These are phyloP conservation scores for Clarireedia paspali DNA, from an alignment of 2,329 filamentous ascomycete genomes.

Conservation along the genomic window DNA sequence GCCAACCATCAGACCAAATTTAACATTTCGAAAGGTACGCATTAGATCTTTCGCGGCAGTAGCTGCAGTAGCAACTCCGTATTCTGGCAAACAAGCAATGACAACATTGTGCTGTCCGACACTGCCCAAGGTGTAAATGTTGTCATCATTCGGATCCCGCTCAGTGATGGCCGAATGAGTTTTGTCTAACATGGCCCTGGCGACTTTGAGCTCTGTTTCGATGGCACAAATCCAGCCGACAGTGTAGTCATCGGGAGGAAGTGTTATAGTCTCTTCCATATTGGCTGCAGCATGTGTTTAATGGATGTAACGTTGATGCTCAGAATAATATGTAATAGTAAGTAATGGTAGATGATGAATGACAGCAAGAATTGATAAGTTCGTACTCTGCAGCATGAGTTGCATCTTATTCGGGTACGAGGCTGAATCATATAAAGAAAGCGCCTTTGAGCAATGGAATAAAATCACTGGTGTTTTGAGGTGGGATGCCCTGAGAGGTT, in stretches of 20 bases:
- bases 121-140: slow-evolving; percentile 14
- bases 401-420: too few species aligned
- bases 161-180: background rate
- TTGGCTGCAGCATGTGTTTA: background rate
- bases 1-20: slow-evolving; percentile 37
- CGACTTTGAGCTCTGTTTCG: background rate
- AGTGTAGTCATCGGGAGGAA: slow-evolving; percentile 1
- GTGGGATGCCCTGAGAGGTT: too few species aligned
- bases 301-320: too few species aligned
- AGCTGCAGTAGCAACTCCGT: slow-evolving; percentile 24
- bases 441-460: too few species aligned
- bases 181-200: slow-evolving; percentile 27
- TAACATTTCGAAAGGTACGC: slow-evolving; percentile 29
- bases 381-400: too few species aligned
- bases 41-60: slow-evolving; percentile 28
- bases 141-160: slow-evolving; percentile 3
- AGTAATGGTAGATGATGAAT: too few species aligned
- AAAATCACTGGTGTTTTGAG: too few species aligned
- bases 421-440: too few species aligned
- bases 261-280: background rate
- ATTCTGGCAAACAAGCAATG: slow-evolving; percentile 15
- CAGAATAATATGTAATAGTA: too few species aligned
- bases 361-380: too few species aligned
- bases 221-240: slow-evolving; percentile 8
- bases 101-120: slow-evolving; percentile 15